Evolutionary conservation across 2,329 filamentous ascomycete species (phyloP), one percentile per base, ranked within the genome.

Genomic region (Fusarium hainanense): DNA sequence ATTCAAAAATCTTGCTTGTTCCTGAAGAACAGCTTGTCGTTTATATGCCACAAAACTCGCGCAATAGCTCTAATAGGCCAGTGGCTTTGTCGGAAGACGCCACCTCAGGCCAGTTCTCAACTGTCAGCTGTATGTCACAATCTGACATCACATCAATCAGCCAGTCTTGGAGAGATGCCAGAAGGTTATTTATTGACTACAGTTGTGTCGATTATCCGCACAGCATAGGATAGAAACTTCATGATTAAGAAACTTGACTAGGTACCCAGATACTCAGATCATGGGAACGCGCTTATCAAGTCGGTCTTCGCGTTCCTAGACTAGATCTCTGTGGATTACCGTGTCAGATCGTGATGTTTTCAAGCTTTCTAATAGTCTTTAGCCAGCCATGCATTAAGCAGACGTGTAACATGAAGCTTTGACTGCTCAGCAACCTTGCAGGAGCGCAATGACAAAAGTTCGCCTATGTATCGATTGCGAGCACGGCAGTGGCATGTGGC

Each of bases 21-120:
- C 67, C 58, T 70, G 67, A 23, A 41, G 37, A 56, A 32, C 47
- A 62, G 58, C 52, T 60, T 58, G 47, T 63, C 59, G 25, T 48
- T 52, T 28, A 34, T 37, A 55, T 57, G 48, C 55, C 62, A 63
- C 51, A 58, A 60, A 58, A 63, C 69, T 72, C 50, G 46, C 63
- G 48, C 49, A 30, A 34, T 34, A 25, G 18, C 49, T 41, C n/a
- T 28, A 20, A 41, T n/a, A 20, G 23, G 64, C 34, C 64, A 41
- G 28, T 34, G 47, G 46, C 58, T 68, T 56, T 47, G 27, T 48
- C 59, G 20, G 41, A 32, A 42, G 25, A 44, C 43, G 54, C 54
- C 52, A 52, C 34, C 34, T 55, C 48, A 47, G 48, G 40, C 32
- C 44, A 56, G 25, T 62, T 66, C 42, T 66, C 37, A 52, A 63